Evolutionary conservation across 768 basidiomycete genomes (phyloP), one percentile per base, ranked within the genome.

Genomic region (Lactifluus volemus): DNA sequence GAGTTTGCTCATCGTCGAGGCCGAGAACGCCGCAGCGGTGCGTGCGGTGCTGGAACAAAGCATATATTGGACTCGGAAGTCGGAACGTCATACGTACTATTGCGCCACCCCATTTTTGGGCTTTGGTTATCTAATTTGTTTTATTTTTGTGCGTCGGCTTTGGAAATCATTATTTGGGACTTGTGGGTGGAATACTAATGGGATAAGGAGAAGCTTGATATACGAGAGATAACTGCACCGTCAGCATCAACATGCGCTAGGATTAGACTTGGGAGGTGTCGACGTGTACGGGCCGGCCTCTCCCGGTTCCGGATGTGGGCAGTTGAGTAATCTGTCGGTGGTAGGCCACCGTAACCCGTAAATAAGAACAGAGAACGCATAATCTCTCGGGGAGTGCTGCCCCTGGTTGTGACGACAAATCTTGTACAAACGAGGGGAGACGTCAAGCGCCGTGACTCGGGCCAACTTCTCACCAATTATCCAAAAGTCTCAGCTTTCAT

Each of bases 1-100:
- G n/a, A 86, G 84, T 0, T 70, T 77, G 59, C 73, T 85, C 49
- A 73, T 87, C 25, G 78, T 75, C 55, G 78, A 85, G 66, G 81
- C 81, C 2, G 77, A 78, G 53, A 78, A 73, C 36, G 69, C 84
- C 47, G 83, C 82, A 38, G 76, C 70, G 3, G 74, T 75, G 51
- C 70, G 70, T 50, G 71, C 79, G 70, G 54, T 70, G 34, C 67
- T 77, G 17, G 73, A 80, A 64, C 63, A 63, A 44, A 79, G 80
- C 58, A 19, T 74, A 1, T 81, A 80, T 60, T 81, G 74, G 69
- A 71, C 66, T 53, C 58, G 0, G 1, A 5, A 7, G 49, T 4
- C 64, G 65, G 60, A 71, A 71, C 34, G 78, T 81, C 48, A 79
- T 81, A 53, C 66, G 77, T 74, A 11, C 34, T 39, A 15, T 12